Percentiles rank a stretch among this genome's conserved stretches.
Evolutionary conservation across 108 stramenopile species (phyloP).

Genomic region (Epithemia pelagica): DNA sequence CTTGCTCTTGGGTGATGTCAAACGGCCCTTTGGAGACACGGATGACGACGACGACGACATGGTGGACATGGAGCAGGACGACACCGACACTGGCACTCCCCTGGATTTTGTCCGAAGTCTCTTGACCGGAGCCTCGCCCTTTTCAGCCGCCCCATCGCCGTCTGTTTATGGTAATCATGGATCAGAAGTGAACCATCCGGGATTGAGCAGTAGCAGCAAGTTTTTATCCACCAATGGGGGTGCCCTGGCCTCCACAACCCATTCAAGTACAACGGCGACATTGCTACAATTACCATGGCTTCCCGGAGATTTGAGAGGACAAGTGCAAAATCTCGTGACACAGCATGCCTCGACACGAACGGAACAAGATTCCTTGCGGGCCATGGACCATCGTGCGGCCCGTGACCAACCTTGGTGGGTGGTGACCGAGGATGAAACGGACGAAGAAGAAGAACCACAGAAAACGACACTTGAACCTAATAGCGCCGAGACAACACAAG

Average conservation of each 20-base stretch:
- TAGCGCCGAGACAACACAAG: background rate
- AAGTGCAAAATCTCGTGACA: conserved; percentile 41
- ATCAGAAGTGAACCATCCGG: background rate
- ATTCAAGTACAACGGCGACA: background rate
- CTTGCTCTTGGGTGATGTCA: conserved; percentile 70
- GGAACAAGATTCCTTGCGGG: conserved; percentile 13
- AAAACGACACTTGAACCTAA: background rate
- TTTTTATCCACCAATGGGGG: background rate
- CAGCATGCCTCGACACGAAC: background rate
- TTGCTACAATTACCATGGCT: conserved; percentile 47
- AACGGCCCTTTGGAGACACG: conserved; percentile 22
- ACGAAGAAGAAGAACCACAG: conserved; percentile 8
- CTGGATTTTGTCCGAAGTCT: conserved; percentile 13
- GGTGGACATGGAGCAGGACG: conserved; percentile 12
- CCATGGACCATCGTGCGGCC: conserved; percentile 34
- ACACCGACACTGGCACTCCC: background rate
- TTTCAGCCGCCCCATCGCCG: too few species aligned
- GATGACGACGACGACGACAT: background rate
- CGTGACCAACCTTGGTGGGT: conserved; percentile 43
- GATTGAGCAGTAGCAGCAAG: conserved; percentile 2
- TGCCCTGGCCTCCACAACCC: background rate
- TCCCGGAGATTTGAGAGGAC: conserved; percentile 59
- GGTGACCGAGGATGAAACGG: background rate
- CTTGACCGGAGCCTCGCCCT: background rate
- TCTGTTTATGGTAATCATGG: background rate